Conservation (phyloP, 306 rosid species). For the Cucurbita maxima region DNA sequence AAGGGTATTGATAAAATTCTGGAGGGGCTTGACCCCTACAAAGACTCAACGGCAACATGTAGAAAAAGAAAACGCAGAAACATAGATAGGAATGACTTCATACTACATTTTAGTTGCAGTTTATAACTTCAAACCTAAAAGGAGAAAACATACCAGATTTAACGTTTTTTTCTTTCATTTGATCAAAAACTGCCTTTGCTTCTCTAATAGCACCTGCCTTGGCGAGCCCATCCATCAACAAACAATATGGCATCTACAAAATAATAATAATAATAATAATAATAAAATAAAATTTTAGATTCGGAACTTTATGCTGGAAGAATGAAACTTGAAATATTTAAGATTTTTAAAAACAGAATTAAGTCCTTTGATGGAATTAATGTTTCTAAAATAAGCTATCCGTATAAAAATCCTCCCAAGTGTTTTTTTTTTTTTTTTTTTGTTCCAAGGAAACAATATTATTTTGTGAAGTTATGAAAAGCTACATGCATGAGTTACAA, state of each 20-base stretch:
- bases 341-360: no score
- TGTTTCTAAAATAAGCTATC: no score
- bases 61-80: no score
- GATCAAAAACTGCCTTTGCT: slow-evolving; percentile 57
- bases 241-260: slow-evolving; percentile 73
- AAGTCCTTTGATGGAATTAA: no score
- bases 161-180: slow-evolving; percentile 41
- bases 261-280: fast-evolving
- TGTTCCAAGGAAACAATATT: background rate
- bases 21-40: no score
- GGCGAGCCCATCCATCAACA: slow-evolving; percentile 72
- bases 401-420: no score
- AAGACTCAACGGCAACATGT: no score
- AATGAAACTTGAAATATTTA: no score
- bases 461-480: background rate
- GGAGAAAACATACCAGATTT: slow-evolving; percentile 41
- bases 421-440: background rate
- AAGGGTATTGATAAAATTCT: no score
- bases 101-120: background rate
- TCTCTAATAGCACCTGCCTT: slow-evolving; percentile 55
- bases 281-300: no score
- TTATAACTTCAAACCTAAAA: slow-evolving; percentile 9
- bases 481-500: background rate
- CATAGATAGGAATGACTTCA: no score
- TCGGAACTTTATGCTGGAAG: no score